phyloP scores from a whole-genome alignment of 768 basidiomycete species.

The Pulveroboletus sp. region DNA sequence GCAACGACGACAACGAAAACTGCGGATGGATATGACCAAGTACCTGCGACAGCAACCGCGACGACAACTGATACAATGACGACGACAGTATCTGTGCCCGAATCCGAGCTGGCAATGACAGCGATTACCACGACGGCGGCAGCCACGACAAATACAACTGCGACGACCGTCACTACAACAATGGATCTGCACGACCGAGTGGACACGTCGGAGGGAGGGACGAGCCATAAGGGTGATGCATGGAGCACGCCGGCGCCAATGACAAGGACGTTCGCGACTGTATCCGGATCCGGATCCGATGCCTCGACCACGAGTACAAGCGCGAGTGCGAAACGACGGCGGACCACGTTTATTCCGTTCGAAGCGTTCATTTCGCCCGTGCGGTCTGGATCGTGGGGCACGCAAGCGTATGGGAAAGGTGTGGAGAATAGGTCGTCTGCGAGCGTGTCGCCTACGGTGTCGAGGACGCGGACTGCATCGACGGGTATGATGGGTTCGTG shows the following conservation, averaged over 20 bases:
- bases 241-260: background rate
- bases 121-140: no score
- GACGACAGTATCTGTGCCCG: no score
- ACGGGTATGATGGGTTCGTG: background rate
- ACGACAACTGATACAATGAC: no score
- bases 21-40: no score
- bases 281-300: background rate
- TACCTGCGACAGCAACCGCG: no score
- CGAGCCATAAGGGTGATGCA: background rate
- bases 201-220: background rate
- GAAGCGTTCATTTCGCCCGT: constrained; percentile 23
- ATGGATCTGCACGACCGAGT: background rate
- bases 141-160: no score
- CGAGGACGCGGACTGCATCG: background rate
- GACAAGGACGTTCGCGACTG: background rate
- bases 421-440: background rate
- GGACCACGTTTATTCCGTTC: constrained; percentile 7
- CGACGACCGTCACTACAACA: no score
- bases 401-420: background rate
- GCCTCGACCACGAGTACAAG: background rate
- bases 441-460: background rate
- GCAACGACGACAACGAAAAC: background rate
- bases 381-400: background rate
- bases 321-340: background rate
- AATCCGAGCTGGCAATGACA: no score